Evolutionary conservation across 2,329 filamentous ascomycete genomes (phyloP), one percentile per base, ranked within the genome.

Genomic region (Claviceps sp.): DNA sequence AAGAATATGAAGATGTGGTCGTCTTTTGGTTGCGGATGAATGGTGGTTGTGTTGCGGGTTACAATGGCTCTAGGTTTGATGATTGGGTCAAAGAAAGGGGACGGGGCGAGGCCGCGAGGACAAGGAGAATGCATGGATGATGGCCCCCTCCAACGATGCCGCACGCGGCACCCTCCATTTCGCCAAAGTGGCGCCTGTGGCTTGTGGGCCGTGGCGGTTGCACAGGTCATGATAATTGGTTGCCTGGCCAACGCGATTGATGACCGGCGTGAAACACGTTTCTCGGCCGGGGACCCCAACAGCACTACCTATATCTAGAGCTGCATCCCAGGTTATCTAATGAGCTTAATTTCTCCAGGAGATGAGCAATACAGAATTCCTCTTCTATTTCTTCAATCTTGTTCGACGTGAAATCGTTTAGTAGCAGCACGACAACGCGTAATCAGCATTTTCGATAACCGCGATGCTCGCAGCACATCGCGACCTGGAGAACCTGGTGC

Each of bases 401-500:
- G 11, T 23, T 48, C 34, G 9, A 42, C 29, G 44, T 5, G 17
- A 5, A 20, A 36, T 13, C 23, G 11, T 29, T 36, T 37, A 14
- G 34, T 17, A 34, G 40, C 17, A 47, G 29, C 38, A 44, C 26
- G 13, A 11, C 8, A 22, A 22, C 38, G 13, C 17, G n/a, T 26
- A 11, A 36, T 44, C 38, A 34, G 20, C 44, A 34, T 17, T 20
- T 34, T 34, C 45, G 23, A 47, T 16, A 22, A 44, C 39, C 54
- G 61, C 55, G 49, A 95, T 90, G 88, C 75, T 88, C 64, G 86
- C 86, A 54, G 76, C 84, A 63, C 81, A 84, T 63, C 79, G 82
- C 60, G 86, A 95, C 68, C 88, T 95, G 71, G 90, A 96, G 69
- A 96, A 96, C 68, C 71, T 88, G 66, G 79, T 88, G 61, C 82